Evolutionary conservation across 1,284 basidiomycete genomes (phyloP), one percentile per base, ranked within the genome.

Genomic region (Phylloporus sp.): DNA sequence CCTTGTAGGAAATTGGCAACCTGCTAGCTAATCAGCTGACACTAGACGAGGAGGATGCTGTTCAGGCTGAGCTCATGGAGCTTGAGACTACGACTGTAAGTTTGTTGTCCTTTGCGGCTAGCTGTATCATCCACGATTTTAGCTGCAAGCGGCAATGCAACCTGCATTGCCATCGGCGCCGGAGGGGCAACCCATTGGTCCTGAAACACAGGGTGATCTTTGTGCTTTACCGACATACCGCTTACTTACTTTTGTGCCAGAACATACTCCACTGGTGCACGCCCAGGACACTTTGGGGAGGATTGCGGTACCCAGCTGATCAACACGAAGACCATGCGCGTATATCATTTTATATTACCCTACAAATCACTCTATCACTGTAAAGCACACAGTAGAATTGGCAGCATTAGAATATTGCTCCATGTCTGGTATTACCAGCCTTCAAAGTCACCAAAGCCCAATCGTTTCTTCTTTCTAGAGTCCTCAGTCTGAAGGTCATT

Each of bases 21-120:
- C 90, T 97, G 84, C 85, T 99, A 23, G 88, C 92, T 47, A 93
- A 92, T 70, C 90, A 85, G 43, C 88, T 99, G 73, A 92, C 93
- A 2, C 79, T 91, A 7, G 96, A 97, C 65, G 98, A 99, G 66
- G 97, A 99, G 78, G 96, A 98, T 62, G 93, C 90, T 15, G 97
- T 99, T 0, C 94, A 97, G 76, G 84, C 84, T 6, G 97, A 99
- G 77, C 84, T 98, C 47, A 83, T 80, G 43, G 83, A 85, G 63
- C 80, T 98, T 25, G 89, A 97, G 77, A 80, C 80, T 35, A 90
- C 92, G 74, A 82, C 86, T 62, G 87, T 91, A 58, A 64, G 85
- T 78, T 70, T 37, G 17, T 45, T 55, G 55, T 64, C 35, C n/a
- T 49, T 20, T 25, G 43, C 55, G 5, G 20, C 17, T 17, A 27